Percentiles rank a stretch among this genome's conserved stretches.
Conservation (phyloP, 202 grass and related monocot species). For the Panicum hallii region DNA sequence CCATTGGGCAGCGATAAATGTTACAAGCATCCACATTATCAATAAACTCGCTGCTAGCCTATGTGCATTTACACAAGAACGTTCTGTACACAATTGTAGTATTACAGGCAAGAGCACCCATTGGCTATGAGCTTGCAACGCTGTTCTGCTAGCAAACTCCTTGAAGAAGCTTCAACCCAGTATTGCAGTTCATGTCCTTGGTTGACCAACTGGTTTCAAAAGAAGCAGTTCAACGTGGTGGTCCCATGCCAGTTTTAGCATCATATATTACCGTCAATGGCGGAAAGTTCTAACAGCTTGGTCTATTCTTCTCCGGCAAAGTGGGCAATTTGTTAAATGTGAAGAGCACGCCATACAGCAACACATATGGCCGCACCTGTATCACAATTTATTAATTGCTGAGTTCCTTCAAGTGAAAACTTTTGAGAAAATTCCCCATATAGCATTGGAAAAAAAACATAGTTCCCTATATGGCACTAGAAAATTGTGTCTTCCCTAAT, state of each 20-base stretch:
- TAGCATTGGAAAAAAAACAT: no score
- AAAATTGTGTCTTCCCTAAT: no score
- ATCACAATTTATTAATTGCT: constrained; percentile 31
- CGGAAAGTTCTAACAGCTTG: constrained; percentile 87
- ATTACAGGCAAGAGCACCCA: constrained; percentile 34
- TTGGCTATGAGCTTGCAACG: constrained; percentile 15
- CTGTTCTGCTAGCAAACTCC: not conserved
- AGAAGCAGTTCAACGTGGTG: not conserved
- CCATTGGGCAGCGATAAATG: not conserved
- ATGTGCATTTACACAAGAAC: constrained; percentile 40
- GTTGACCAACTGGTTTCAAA: not conserved
- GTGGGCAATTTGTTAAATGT: constrained; percentile 79
- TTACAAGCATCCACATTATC: not conserved
- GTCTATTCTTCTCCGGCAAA: constrained; percentile 92
- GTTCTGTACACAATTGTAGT: constrained; percentile 36
- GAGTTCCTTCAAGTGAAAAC: not conserved
- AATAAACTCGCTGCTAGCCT: constrained; percentile 13
- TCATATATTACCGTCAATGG: constrained; percentile 55
- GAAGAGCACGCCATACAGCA: constrained; percentile 86
- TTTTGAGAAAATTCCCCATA: not conserved
- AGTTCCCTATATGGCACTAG: no score
- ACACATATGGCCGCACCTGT: constrained; percentile 98
- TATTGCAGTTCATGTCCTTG: constrained; percentile 3
- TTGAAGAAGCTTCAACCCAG: constrained; percentile 9
- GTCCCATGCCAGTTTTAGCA: constrained; percentile 22